Conservation (phyloP, 2,329 filamentous ascomycete species). For the Aotearoamyces nothofagi region DNA sequence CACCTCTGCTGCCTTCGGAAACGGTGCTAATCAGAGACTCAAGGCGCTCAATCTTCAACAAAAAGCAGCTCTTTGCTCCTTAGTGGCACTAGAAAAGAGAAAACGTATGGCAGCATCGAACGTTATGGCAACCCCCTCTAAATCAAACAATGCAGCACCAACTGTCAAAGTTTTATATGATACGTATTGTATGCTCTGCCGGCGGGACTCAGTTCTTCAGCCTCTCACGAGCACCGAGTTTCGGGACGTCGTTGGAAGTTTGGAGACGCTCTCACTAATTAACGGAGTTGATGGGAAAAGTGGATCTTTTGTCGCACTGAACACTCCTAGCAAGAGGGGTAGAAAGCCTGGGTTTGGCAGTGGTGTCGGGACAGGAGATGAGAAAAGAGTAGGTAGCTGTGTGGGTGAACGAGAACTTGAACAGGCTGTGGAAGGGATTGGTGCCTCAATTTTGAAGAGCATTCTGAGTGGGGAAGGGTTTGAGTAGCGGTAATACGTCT, state of each 20-base stretch:
- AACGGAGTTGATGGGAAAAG: slow-evolving; percentile 54
- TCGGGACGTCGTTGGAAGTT: slow-evolving; percentile 74
- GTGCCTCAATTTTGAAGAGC: slow-evolving; percentile 43
- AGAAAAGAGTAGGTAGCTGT: slow-evolving; percentile 64
- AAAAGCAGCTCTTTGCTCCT: slow-evolving; percentile 81
- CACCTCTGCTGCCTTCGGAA: slow-evolving; percentile 78
- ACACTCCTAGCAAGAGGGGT: slow-evolving; percentile 58
- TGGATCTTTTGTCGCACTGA: slow-evolving; percentile 45
- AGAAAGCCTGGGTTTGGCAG: slow-evolving; percentile 34
- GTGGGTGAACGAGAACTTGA: slow-evolving; percentile 70
- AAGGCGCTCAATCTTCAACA: slow-evolving; percentile 87
- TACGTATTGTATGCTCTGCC: slow-evolving; percentile 71
- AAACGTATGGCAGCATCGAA: slow-evolving; percentile 36
- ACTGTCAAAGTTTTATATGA: slow-evolving; percentile 76
- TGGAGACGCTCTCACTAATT: slow-evolving; percentile 78
- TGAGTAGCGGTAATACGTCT: slow-evolving; percentile 6
- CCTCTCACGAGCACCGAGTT: slow-evolving; percentile 87
- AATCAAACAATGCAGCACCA: slow-evolving; percentile 46
- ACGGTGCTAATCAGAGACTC: slow-evolving; percentile 72
- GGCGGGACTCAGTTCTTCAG: slow-evolving; percentile 74
- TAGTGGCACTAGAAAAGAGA: slow-evolving; percentile 74
- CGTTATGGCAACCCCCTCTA: slow-evolving; percentile 40
- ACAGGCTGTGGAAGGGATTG: slow-evolving; percentile 49
- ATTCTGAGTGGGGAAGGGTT: slow-evolving; percentile 35
- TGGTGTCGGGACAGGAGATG: slow-evolving; percentile 42